These are phyloP conservation scores for Amauroascus niger DNA, from an alignment of 2,329 filamentous ascomycete species.

Conservation along the genomic window DNA sequence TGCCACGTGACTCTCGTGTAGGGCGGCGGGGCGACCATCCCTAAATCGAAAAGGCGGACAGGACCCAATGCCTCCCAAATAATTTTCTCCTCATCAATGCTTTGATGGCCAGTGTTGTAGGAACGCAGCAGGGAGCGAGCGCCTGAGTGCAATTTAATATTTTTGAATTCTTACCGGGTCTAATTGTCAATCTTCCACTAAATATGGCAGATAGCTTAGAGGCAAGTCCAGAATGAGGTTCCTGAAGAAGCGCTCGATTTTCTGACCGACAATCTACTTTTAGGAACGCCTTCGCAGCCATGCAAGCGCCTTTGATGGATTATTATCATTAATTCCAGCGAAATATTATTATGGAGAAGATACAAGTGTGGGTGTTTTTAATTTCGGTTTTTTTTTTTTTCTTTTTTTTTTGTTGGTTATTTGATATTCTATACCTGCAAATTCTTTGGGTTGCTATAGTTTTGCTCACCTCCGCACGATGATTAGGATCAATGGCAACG, in stretches of 20 bases:
- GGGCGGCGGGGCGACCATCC: neutral
- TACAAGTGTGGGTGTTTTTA: constrained; percentile 56
- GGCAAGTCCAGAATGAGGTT: constrained; percentile 9
- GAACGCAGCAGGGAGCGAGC: neutral
- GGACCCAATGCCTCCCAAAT: neutral
- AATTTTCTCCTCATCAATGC: constrained; percentile 4
- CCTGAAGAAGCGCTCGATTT: neutral
- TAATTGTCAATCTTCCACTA: neutral
- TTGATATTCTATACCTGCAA: neutral
- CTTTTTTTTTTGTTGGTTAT: too few relatives aligned
- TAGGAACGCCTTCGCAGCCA: constrained; percentile 43
- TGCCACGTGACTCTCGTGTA: neutral
- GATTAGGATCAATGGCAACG: constrained; percentile 80
- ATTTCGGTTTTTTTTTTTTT: constrained; percentile 9
- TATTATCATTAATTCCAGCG: constrained; percentile 78
- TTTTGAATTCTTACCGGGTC: neutral
- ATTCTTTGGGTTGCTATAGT: neutral
- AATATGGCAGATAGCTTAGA: constrained; percentile 19
- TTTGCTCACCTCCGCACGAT: neutral
- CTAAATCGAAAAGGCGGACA: neutral
- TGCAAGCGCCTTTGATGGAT: constrained; percentile 71
- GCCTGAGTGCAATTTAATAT: neutral
- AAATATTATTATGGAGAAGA: constrained; percentile 87
- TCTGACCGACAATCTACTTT: constrained; percentile 13
- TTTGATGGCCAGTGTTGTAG: neutral